Base-by-base conservation (phyloP, 2,329 filamentous ascomycete species). In the Ascochyta pisi region DNA sequence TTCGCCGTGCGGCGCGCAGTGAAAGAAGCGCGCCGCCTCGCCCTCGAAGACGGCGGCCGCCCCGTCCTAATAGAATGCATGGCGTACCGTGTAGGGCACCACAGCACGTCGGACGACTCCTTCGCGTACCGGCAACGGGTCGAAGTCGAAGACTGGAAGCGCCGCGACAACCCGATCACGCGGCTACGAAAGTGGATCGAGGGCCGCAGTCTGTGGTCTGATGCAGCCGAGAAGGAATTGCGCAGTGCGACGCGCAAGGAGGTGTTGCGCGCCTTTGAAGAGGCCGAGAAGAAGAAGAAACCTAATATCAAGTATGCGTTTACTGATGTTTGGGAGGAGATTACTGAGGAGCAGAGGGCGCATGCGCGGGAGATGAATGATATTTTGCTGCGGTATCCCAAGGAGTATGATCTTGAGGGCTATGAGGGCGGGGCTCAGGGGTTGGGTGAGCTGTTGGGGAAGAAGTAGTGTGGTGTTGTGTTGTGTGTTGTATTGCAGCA, bases 51-150 rank as follows among this genome's bases (percentile, higher is more conserved):
- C 39, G 91, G 91, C n/a, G 90, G 91, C 4, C 86, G 85, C 60
- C 92, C 92, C 0, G 85, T 99, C 0, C 80, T 99, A 7, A 89
- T 99, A 37, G 95, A 99, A 78, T 92, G 92, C 52, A 96, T 99
- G 91, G 94, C 91, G 23, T 99, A 99, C 78, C 92, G 95, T n/a
- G 93, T 98, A 39, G 94, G 91, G 6, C 92, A 99, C 73, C 95
- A 99, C 79, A 96, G 92, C 76, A 99, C 95, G 0, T 95, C 90
- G 0, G 95, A 99, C 71, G 95, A 99, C 77, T 95, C 90, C 24
- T 99, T 97, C 70, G 95, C 95, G 0, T 99, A 99, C 79, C 89
- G 95, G 8, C 92, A 93, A 1, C 87, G 89, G 24, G 88, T 97
- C 0, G 95, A 99, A 71, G 95, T 99, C 7, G 90, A 96, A 73